Evolutionary conservation across 495 filamentous ascomycete genomes (phyloP).

Genomic region (Penicillium subrubescens): DNA sequence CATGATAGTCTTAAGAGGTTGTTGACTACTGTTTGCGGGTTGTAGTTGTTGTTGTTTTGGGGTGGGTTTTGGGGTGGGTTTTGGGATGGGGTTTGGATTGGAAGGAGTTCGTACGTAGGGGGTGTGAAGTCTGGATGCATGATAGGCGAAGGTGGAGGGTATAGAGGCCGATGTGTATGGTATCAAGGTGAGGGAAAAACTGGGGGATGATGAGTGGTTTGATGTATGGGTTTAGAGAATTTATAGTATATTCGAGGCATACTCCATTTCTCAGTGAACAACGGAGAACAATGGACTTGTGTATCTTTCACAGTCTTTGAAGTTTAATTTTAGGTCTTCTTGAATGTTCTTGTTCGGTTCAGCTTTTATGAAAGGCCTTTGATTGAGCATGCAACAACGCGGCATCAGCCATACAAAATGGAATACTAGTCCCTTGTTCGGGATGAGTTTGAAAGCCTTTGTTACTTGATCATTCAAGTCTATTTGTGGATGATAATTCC

Average conservation of each 20-base stretch:
- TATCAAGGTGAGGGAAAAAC: not conserved
- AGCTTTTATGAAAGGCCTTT: not conserved
- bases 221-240: not conserved
- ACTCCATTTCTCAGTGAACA: not conserved
- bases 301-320: not conserved
- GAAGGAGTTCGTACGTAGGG: not conserved
- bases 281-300: not conserved
- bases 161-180: not conserved
- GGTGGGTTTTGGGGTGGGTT: not conserved
- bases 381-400: not conserved
- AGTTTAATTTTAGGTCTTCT: not conserved
- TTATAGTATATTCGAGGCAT: not conserved
- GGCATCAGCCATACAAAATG: not conserved
- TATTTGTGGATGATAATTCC: not conserved
- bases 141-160: not conserved
- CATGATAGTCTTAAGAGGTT: not conserved
- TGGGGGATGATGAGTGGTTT: not conserved
- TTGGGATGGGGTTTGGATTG: not conserved
- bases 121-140: not conserved
- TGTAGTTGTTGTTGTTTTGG: not conserved
- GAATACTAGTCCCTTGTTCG: no score
- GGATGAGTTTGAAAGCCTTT: not conserved
- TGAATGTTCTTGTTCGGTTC: not conserved
- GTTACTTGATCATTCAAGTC: not conserved
- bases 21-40: not conserved